Evolutionary conservation across 345 rosid genomes (phyloP), one percentile per base, ranked within the genome.

Genomic region (Punica granatum): DNA sequence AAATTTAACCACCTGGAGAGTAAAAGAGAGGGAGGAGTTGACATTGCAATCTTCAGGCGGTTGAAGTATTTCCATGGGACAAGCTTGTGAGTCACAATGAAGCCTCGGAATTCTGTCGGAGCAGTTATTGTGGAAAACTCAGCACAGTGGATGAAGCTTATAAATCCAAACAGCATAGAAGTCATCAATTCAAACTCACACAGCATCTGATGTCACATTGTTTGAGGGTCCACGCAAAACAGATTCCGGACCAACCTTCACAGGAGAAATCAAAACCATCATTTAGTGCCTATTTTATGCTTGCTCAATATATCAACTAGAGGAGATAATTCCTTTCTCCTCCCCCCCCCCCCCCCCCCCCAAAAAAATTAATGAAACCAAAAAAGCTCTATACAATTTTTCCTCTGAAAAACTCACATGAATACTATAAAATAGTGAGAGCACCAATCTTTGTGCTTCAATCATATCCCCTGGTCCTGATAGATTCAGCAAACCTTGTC

Each of bases 31-130:
- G 65, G 99, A 90, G 34, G 98, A 72, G 81, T 95, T 95, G 80
- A 95, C 97, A 78, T 87, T 95, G 94, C 99, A 95, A 78, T 95
- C 99, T 76, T 95, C 99, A 75, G 99, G 99, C 8, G 99, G 99
- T 71, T 75, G 81, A 49, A 95, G 83, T 23, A 95, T 79, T 81
- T 95, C 99, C 67, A 72, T 63, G 6, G 99, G 98, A 81, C 99
- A 95, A 68, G 85, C 84, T 77, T 87, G 80, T 65, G 67, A 83
- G 59, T 84, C 91, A 54, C 99, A 95, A 73, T 90, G 79, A 68
- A 92, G 97, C 81, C 79, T 88, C 51, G 96, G 99, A 10, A 89
- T 90, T 66, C 98, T 95, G 75, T 70, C 73, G 69, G 65, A 54
- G 35, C 59, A 12, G 34, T 49, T 37, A 53, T 51, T 74, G 41